phyloP scores from a whole-genome alignment of 2,329 filamentous ascomycete genomes.

The Knufia petricola region DNA sequence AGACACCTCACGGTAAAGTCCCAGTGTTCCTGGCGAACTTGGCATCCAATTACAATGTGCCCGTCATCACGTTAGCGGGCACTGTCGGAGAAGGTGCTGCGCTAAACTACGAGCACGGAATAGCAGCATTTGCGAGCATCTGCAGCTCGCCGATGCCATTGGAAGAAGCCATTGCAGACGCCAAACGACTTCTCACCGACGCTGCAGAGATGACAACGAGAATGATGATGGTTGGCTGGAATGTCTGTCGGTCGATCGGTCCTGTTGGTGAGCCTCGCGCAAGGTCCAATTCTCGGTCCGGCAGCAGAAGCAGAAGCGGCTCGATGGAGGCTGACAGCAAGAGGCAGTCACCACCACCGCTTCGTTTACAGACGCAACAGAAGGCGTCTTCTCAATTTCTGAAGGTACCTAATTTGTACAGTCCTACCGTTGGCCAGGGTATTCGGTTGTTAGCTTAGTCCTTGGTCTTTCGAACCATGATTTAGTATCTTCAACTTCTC shows the following conservation, averaged over 20 bases:
- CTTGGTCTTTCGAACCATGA: no score
- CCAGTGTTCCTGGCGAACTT: constrained; percentile 43
- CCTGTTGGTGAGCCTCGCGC: neutral
- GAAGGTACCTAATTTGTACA: no score
- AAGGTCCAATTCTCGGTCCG: neutral
- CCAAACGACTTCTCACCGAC: constrained; percentile 23
- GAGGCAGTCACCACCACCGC: no score
- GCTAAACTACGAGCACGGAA: constrained; percentile 28
- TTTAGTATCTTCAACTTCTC: no score
- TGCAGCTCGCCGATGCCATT: constrained; percentile 25
- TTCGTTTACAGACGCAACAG: no score
- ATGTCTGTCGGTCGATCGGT: neutral
- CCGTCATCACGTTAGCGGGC: constrained; percentile 38
- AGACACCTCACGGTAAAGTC: constrained; percentile 45
- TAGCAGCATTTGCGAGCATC: constrained; percentile 28
- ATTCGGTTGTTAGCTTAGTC: no score
- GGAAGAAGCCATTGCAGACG: constrained; percentile 25
- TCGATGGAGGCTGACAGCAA: no score
- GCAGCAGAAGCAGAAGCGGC: no score
- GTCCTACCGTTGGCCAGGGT: no score
- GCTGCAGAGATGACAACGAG: constrained; percentile 27
- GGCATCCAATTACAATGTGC: constrained; percentile 37
- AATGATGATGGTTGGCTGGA: constrained; percentile 23
- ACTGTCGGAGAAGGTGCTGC: constrained; percentile 32
- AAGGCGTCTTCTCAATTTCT: no score